These are phyloP conservation scores for Trichoderma virens DNA, from an alignment of 495 filamentous ascomycete genomes.

Conservation along the genomic window DNA sequence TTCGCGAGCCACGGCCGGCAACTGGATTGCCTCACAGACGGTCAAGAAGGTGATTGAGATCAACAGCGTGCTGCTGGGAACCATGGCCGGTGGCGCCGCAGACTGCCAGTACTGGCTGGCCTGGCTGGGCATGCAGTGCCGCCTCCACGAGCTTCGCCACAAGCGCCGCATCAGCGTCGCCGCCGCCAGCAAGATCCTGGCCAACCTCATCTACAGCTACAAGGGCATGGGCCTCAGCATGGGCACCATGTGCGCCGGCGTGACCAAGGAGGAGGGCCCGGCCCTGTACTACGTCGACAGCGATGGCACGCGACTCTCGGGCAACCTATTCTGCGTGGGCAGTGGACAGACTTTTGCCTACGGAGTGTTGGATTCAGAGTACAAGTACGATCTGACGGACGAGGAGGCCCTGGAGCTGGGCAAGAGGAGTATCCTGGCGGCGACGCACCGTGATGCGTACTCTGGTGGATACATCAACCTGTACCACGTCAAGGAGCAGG, in stretches of 20 bases:
- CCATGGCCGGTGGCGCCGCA: slow-evolving; percentile 97
- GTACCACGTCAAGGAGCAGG: slow-evolving; percentile 97
- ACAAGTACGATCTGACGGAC: slow-evolving; percentile 75
- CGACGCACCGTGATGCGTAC: slow-evolving; percentile 94
- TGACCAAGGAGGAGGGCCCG: slow-evolving; percentile 91
- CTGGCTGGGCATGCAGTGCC: slow-evolving; percentile 97
- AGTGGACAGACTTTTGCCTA: slow-evolving; percentile 98
- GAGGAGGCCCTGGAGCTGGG: slow-evolving; percentile 88
- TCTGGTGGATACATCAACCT: slow-evolving; percentile 98
- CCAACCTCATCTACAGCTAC: slow-evolving; percentile 96
- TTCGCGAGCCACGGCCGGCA: slow-evolving; percentile 89
- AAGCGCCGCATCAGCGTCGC: slow-evolving; percentile 97
- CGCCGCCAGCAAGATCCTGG: slow-evolving; percentile 94
- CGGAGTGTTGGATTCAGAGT: slow-evolving; percentile 93
- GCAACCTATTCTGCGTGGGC: slow-evolving; percentile 96
- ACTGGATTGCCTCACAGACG: slow-evolving; percentile 98
- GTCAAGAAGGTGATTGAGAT: slow-evolving; percentile 99
- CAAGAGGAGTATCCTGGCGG: slow-evolving; percentile 85
- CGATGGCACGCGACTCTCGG: slow-evolving; percentile 85
- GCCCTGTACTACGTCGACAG: slow-evolving; percentile 99
- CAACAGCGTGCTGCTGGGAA: slow-evolving; percentile 83
- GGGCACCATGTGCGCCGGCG: slow-evolving; percentile 98
- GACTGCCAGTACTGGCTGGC: slow-evolving; percentile 99
- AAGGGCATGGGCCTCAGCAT: slow-evolving; percentile 96
- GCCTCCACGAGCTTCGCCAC: slow-evolving; percentile 96